Percentiles rank a stretch among this genome's conserved stretches.
phyloP scores from a whole-genome alignment of 768 basidiomycete species.

The Cantharellus anzutake region DNA sequence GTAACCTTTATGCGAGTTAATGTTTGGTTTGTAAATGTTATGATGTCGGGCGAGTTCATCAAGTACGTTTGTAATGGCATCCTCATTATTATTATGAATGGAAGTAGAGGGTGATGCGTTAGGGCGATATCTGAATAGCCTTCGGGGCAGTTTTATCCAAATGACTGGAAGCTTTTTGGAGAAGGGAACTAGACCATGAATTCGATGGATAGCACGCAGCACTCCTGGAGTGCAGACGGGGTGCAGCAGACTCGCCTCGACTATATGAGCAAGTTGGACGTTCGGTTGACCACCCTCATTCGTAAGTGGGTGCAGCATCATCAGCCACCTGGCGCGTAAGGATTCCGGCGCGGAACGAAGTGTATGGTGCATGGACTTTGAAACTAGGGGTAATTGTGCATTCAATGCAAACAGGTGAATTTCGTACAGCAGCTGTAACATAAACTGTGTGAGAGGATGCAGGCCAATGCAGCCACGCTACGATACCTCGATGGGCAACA shows the following conservation, averaged over 20 bases:
- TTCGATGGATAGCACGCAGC: conserved; percentile 28
- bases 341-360: conserved; percentile 37
- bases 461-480: too few species aligned
- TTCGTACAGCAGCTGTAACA: conserved; percentile 50
- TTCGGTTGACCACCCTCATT: background rate
- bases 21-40: conserved; percentile 23
- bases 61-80: conserved; percentile 13
- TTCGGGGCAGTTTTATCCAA: background rate
- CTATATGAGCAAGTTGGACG: conserved; percentile 7
- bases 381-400: conserved; percentile 38
- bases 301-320: conserved; percentile 16
- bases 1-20: conserved; percentile 63
- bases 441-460: too few species aligned
- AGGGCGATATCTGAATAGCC: conserved; percentile 28
- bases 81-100: conserved; percentile 19
- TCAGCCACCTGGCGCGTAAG: conserved; percentile 50
- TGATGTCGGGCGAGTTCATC: conserved; percentile 15
- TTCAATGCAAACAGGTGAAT: conserved; percentile 57
- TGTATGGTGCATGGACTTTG: conserved; percentile 30
- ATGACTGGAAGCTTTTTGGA: background rate
- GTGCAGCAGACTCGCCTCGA: conserved; percentile 26
- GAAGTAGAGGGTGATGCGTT: conserved; percentile 36
- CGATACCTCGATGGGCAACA: too few species aligned
- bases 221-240: conserved; percentile 21
- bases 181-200: background rate